phyloP scores from a whole-genome alignment of 1,284 basidiomycete species.

The Clitocybe nebularis region DNA sequence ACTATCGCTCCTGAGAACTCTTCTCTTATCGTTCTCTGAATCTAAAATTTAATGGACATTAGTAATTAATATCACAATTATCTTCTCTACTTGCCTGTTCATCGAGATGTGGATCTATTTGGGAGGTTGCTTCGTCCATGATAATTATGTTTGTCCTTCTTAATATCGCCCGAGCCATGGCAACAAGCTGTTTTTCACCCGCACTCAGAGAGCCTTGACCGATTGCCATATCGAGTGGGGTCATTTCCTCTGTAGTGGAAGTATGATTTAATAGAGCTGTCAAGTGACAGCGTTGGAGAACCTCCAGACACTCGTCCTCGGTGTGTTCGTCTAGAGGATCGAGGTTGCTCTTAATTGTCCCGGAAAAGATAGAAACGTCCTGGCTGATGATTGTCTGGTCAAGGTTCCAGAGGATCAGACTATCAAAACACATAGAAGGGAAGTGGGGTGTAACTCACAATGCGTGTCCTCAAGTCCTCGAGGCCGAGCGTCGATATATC shows the following conservation, averaged over 20 bases:
- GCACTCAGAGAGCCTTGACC: slow-evolving; percentile 70
- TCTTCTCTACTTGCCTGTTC: slow-evolving; percentile 46
- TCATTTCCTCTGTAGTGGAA: slow-evolving; percentile 27
- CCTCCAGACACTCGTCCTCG: slow-evolving; percentile 61
- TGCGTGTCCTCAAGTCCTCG: slow-evolving; percentile 69
- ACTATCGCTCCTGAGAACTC: slow-evolving; percentile 73
- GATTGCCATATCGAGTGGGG: slow-evolving; percentile 59
- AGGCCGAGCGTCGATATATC: slow-evolving; percentile 81
- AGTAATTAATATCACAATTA: slow-evolving; percentile 8
- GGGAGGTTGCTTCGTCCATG: slow-evolving; percentile 82
- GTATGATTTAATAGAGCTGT: slow-evolving; percentile 37
- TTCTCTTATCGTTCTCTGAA: slow-evolving; percentile 77
- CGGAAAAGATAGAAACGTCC: slow-evolving; percentile 83
- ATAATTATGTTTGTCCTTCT: slow-evolving; percentile 77
- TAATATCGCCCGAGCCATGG: slow-evolving; percentile 70
- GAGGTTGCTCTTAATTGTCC: slow-evolving; percentile 76
- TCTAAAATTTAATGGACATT: slow-evolving; percentile 33
- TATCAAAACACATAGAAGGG: no score
- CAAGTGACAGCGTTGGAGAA: slow-evolving; percentile 63
- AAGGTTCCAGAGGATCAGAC: no score
- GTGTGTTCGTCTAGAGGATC: slow-evolving; percentile 68
- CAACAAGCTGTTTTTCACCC: slow-evolving; percentile 80
- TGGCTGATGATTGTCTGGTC: slow-evolving; percentile 74
- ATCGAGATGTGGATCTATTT: slow-evolving; percentile 71
- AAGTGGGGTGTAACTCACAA: slow-evolving; percentile 49